These are phyloP conservation scores for Tuber indicum DNA, from an alignment of 495 filamentous ascomycete species.

Conservation along the genomic window DNA sequence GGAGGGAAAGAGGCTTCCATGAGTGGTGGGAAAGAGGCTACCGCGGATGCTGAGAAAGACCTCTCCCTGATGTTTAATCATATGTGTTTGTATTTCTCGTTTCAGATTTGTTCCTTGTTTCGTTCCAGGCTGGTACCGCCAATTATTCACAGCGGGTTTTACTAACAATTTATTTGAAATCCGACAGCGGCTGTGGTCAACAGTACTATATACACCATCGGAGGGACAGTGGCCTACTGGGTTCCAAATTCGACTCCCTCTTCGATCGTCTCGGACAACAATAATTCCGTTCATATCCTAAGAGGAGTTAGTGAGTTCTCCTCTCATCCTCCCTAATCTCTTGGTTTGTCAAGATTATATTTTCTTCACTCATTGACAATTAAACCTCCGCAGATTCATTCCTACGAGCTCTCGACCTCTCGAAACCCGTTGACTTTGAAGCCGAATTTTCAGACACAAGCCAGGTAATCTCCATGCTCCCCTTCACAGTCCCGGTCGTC, in stretches of 20 bases:
- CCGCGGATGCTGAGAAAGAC: background rate
- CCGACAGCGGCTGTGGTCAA: background rate
- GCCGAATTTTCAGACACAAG: background rate
- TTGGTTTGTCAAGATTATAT: background rate
- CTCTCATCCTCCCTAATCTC: background rate
- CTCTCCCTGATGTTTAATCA: background rate
- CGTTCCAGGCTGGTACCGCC: background rate
- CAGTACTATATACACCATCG: background rate
- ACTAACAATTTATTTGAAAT: background rate
- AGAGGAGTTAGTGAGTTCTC: background rate
- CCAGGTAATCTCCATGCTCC: background rate
- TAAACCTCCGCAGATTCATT: background rate
- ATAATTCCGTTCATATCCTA: background rate
- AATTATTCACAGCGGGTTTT: background rate
- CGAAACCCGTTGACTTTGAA: background rate
- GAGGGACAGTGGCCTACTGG: background rate
- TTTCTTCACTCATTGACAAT: background rate
- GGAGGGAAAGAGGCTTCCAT: too few relatives aligned
- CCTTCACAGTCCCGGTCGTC: background rate
- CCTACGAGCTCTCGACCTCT: slow-evolving; percentile 3
- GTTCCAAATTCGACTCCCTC: background rate
- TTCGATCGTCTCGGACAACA: background rate
- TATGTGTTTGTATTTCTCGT: background rate
- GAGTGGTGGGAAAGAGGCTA: too few relatives aligned
- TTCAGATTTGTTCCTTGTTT: background rate